Conservation (phyloP, 306 rosid genomes). For the Cucurbita pepo region DNA sequence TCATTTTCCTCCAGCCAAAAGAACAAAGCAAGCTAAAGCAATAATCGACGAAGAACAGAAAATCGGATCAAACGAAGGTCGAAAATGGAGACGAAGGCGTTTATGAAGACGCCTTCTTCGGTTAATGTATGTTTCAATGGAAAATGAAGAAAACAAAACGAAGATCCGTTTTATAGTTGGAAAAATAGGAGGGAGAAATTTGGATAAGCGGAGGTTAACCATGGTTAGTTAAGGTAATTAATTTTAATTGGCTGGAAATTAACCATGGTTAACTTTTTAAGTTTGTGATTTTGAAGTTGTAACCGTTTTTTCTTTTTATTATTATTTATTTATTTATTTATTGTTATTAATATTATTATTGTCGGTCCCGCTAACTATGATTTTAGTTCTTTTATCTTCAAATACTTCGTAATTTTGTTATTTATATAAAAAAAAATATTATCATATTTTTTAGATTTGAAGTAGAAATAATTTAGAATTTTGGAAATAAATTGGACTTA, state of each 20-base stretch:
- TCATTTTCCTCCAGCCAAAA: constrained; percentile 28
- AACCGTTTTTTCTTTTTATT: background rate
- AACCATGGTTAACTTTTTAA: background rate
- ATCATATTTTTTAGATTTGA: no score
- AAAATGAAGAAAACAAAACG: background rate
- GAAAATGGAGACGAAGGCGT: background rate
- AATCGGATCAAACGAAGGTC: background rate
- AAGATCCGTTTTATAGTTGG: background rate
- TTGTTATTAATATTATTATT: background rate
- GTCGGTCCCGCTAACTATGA: no score
- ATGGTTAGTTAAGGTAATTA: background rate
- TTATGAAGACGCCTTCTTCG: constrained; percentile 5
- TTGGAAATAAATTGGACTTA: no score
- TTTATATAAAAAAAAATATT: no score
- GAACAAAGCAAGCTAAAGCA: background rate
- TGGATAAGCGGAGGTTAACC: background rate
- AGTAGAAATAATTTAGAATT: no score
- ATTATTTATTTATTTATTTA: no score
- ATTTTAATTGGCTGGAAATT: background rate
- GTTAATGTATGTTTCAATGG: background rate
- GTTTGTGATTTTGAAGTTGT: background rate
- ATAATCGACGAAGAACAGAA: background rate
- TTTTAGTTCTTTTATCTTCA: no score
- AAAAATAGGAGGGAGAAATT: background rate
- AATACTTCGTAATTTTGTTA: no score